phyloP scores from a whole-genome alignment of 192 early-diverging fungal species.

The Bifiguratus adelaidae region DNA sequence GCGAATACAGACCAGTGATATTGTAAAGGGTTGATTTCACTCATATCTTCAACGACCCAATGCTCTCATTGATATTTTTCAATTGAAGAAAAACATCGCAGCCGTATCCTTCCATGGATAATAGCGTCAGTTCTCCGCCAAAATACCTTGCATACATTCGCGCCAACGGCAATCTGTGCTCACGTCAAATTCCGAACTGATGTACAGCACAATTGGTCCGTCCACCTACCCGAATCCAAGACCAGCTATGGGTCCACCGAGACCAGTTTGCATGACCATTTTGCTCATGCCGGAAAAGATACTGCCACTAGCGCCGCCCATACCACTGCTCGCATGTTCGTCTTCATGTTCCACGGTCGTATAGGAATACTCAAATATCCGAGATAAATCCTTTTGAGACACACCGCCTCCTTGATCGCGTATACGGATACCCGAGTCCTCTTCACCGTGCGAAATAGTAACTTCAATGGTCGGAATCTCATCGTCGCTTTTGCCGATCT shows the following conservation, averaged over 20 bases:
- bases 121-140: constrained; percentile 78
- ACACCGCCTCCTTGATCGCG: constrained; percentile 92
- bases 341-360: constrained; percentile 68
- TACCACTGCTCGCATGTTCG: constrained; percentile 10
- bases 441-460: constrained; percentile 65
- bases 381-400: constrained; percentile 53
- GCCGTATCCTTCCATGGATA: constrained; percentile 81
- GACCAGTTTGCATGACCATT: constrained; percentile 74
- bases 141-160: constrained; percentile 88
- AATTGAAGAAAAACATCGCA: constrained; percentile 86
- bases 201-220: too few relatives aligned
- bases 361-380: constrained; percentile 89
- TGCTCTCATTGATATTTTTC: constrained; percentile 67
- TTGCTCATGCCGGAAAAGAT: constrained; percentile 69
- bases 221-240: constrained; percentile 33
- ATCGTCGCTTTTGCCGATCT: constrained; percentile 11
- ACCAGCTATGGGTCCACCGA: constrained; percentile 89
- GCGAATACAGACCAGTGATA: too few relatives aligned
- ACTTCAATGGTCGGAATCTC: constrained; percentile 72
- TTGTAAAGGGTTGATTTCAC: too few relatives aligned
- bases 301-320: constrained; percentile 19
- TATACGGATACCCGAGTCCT: constrained; percentile 77
- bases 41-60: constrained; percentile 44
- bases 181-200: too few relatives aligned
- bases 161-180: constrained; percentile 82